Evolutionary conservation across 2,329 filamentous ascomycete genomes (phyloP).

Genomic region (Periconia sp.): DNA sequence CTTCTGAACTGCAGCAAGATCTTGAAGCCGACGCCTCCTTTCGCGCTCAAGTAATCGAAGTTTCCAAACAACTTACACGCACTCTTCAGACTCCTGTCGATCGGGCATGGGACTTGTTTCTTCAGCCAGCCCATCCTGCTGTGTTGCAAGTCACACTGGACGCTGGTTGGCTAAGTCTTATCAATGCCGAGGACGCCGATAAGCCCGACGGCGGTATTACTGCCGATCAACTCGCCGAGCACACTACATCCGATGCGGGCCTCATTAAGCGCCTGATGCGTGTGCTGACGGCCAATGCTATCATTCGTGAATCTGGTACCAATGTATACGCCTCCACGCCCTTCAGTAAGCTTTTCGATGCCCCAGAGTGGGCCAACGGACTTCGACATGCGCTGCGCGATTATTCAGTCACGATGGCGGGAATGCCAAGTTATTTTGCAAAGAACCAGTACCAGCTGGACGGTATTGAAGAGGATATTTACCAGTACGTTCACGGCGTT

Average conservation of each 20-base stretch:
- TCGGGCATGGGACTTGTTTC: constrained; percentile 1
- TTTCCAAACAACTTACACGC: not conserved
- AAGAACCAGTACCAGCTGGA: not conserved
- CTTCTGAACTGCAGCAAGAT: not conserved
- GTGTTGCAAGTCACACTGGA: not conserved
- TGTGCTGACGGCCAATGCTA: not conserved
- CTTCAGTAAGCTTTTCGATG: constrained; percentile 1
- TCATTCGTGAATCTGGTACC: not conserved
- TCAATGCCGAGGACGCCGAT: not conserved
- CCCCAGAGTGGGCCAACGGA: not conserved
- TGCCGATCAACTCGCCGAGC: not conserved
- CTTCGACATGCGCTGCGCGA: not conserved
- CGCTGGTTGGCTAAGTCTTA: not conserved
- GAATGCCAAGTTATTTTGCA: not conserved
- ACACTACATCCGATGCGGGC: not conserved
- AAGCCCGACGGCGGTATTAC: not conserved
- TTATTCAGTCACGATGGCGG: not conserved
- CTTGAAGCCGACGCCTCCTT: not conserved
- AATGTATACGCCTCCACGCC: not conserved
- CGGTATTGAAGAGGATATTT: not conserved
- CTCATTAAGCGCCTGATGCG: constrained; percentile 2
- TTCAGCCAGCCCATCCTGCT: not conserved
- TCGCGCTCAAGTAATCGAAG: not conserved
- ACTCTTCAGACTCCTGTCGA: not conserved
- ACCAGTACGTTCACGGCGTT: not conserved